Percentiles rank a stretch among this genome's conserved stretches.
Evolutionary conservation across 495 filamentous ascomycete species (phyloP).

Genomic region (Annulohypoxylon moriforme): DNA sequence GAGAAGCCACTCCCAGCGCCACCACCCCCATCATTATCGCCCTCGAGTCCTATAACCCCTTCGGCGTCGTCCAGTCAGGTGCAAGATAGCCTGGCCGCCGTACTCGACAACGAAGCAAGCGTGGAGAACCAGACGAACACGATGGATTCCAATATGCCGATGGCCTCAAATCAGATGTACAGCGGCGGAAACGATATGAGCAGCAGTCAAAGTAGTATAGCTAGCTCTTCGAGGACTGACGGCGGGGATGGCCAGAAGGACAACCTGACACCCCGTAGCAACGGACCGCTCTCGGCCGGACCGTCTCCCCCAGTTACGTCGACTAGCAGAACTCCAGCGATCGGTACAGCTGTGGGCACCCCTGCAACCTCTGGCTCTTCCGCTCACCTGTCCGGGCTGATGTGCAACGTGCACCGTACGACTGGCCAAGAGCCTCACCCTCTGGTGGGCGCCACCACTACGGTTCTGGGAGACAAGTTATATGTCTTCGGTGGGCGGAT

Average conservation of each 20-base stretch:
- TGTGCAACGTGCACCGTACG: slow-evolving; percentile 91
- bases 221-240: slow-evolving; percentile 52
- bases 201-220: slow-evolving; percentile 68
- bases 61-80: slow-evolving; percentile 11
- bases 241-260: slow-evolving; percentile 59
- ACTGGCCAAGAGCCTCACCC: slow-evolving; percentile 92
- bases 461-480: slow-evolving; percentile 90
- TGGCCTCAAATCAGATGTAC: slow-evolving; percentile 58
- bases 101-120: slow-evolving; percentile 44
- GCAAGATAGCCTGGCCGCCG: slow-evolving; percentile 26
- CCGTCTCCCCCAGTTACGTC: slow-evolving; percentile 54
- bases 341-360: slow-evolving; percentile 63
- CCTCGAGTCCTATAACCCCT: slow-evolving; percentile 51
- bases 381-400: slow-evolving; percentile 81
- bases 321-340: slow-evolving; percentile 53
- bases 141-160: slow-evolving; percentile 70
- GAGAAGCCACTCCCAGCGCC: slow-evolving; percentile 65
- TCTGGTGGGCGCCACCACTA: slow-evolving; percentile 93
- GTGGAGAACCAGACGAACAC: slow-evolving; percentile 64
- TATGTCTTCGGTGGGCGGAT: slow-evolving; percentile 96
- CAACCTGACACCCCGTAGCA: slow-evolving; percentile 62
- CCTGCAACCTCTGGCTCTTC: slow-evolving; percentile 58
- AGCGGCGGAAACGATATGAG: slow-evolving; percentile 55
- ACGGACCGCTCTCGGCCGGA: slow-evolving; percentile 63
- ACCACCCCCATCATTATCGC: slow-evolving; percentile 56